These are phyloP conservation scores for Crithidia sp. DNA, from an alignment of 208 protist genomes.

Conservation along the genomic window DNA sequence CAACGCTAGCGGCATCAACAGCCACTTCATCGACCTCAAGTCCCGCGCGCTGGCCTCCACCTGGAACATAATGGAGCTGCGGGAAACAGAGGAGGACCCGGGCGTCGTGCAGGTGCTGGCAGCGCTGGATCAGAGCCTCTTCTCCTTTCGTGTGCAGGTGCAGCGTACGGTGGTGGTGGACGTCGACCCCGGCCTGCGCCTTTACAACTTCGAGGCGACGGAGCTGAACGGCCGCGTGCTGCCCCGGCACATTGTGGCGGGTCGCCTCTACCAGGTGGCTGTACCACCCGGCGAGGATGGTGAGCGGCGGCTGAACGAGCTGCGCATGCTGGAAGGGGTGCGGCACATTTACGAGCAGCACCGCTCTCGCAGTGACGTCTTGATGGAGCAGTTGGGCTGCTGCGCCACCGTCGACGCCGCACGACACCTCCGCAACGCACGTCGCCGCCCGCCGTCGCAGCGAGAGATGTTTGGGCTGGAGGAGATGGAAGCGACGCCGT, in stretches of 20 bases:
- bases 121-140: slow-evolving; percentile 60
- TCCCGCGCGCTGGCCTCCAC: slow-evolving; percentile 65
- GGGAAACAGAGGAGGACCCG: slow-evolving; percentile 56
- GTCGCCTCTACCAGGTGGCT: slow-evolving; percentile 58
- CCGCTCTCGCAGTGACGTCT: slow-evolving; percentile 52
- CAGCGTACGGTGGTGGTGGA: slow-evolving; percentile 73
- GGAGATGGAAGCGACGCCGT: slow-evolving; percentile 59
- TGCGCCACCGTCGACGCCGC: slow-evolving; percentile 57
- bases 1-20: slow-evolving; percentile 28
- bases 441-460: slow-evolving; percentile 40
- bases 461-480: slow-evolving; percentile 75
- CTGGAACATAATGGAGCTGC: slow-evolving; percentile 88
- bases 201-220: slow-evolving; percentile 19
- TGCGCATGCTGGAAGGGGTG: slow-evolving; percentile 68
- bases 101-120: slow-evolving; percentile 71
- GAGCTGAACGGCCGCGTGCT: slow-evolving; percentile 60
- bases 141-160: slow-evolving; percentile 74
- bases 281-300: slow-evolving; percentile 61
- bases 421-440: slow-evolving; percentile 57
- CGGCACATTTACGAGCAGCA: slow-evolving; percentile 79
- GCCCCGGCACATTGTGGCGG: slow-evolving; percentile 49
- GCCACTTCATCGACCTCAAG: slow-evolving; percentile 86
- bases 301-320: slow-evolving; percentile 71
- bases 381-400: slow-evolving; percentile 76
- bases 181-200: slow-evolving; percentile 31